phyloP scores from a whole-genome alignment of 768 basidiomycete species.

The Mycena leptocephala region DNA sequence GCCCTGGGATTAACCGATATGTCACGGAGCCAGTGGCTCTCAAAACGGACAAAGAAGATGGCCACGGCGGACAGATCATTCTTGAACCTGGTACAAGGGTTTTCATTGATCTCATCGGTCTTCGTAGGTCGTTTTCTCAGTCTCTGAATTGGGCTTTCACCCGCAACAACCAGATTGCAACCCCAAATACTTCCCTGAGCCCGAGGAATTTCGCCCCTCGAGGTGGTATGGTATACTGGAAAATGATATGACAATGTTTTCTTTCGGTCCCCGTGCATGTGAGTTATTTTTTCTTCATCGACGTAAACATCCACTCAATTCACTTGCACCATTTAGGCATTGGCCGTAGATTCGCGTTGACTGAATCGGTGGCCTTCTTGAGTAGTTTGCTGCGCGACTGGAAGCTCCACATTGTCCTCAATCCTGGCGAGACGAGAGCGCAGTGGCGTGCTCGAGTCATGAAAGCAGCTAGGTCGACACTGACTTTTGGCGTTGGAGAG shows the following conservation, averaged over 20 bases:
- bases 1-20: background rate
- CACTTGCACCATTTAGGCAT: background rate
- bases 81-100: background rate
- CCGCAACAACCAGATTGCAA: constrained; percentile 50
- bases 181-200: constrained; percentile 53
- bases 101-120: background rate
- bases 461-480: background rate
- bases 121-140: background rate
- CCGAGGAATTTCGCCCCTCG: constrained; percentile 53
- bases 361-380: background rate
- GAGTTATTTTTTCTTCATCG: background rate
- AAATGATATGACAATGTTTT: constrained; percentile 9
- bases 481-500: constrained; percentile 10
- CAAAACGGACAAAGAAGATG: constrained; percentile 2
- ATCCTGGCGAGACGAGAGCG: constrained; percentile 8
- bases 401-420: background rate
- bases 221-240: constrained; percentile 53
- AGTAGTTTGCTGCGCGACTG: constrained; percentile 7
- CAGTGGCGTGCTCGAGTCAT: constrained; percentile 1
- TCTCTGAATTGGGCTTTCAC: background rate
- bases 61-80: constrained; percentile 11
- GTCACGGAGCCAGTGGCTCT: background rate
- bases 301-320: background rate
- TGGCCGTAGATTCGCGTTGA: background rate
- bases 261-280: constrained; percentile 1